phyloP scores from a whole-genome alignment of 2,329 filamentous ascomycete species.

The Neofusicoccum sp. region DNA sequence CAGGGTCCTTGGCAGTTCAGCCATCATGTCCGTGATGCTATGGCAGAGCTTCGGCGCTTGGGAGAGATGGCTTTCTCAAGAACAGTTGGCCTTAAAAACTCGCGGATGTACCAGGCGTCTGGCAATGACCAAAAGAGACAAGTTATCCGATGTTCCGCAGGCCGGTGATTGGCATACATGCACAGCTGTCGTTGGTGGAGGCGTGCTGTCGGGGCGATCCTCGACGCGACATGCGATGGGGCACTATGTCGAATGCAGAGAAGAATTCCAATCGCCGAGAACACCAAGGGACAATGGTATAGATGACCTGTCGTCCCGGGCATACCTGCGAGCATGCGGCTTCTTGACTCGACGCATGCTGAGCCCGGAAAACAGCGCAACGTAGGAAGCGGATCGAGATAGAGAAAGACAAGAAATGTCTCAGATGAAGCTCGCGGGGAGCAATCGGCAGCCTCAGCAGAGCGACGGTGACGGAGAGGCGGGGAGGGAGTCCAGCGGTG shows the following conservation, averaged over 20 bases:
- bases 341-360: too few relatives aligned
- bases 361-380: too few relatives aligned
- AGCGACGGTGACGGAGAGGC: background rate
- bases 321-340: too few relatives aligned
- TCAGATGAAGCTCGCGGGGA: background rate
- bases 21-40: background rate
- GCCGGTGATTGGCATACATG: background rate
- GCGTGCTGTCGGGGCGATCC: background rate
- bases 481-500: background rate
- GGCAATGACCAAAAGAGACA: background rate
- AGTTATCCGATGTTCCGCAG: background rate
- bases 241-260: background rate
- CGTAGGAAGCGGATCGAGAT: too few relatives aligned
- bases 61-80: background rate
- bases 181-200: background rate
- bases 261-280: background rate
- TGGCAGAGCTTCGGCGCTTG: background rate
- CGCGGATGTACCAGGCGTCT: too few relatives aligned
- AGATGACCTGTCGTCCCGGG: too few relatives aligned
- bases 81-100: background rate
- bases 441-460: background rate
- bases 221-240: background rate
- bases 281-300: too few relatives aligned
- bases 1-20: constrained; percentile 26
- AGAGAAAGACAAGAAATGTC: too few relatives aligned